Evolutionary conservation across 345 rosid genomes (phyloP), one percentile per base, ranked within the genome.

Genomic region (Carallia pectinifolia): DNA sequence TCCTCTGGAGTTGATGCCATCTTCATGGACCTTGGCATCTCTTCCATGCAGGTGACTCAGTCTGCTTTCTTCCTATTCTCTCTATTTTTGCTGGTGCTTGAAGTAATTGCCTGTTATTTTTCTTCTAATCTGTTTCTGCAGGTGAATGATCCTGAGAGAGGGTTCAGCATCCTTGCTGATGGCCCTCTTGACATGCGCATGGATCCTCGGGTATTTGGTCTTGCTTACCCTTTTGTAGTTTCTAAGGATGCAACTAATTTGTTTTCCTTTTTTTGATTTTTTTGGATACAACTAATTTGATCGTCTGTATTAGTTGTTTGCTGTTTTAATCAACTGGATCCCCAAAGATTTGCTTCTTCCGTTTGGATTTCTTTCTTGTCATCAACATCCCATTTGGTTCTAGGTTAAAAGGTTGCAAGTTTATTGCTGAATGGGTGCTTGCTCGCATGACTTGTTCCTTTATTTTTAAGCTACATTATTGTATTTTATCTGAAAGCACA

Each of bases 131-230:
- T 44, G 50, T 44, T 39, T 64, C 71, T n/a, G 48, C 77, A 91
- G 98, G 96, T 94, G 31, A 88, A 94, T 84, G 85, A 84, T 84
- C 91, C 98, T 0, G 85, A 82, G 50, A 82, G 98, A 81, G 98
- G 98, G 60, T 94, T 94, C 82, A 87, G 97, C 40, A 86, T 88
- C 39, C 91, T 89, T 71, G 83, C 79, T 47, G 71, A 88, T 50
- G 97, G 98, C 52, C 98, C 98, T 73, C 98, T 94, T 75, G 98
- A 94, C 64, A 94, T 94, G 98, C 84, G 96, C 2, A 94, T 94
- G 95, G 97, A 94, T 83, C 93, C 97, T 71, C 90, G 84, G 89
- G 98, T 91, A 66, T 71, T 67, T 33, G 18, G 52, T 19, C 18
- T 62, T 50, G 7, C 19, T 1, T 15, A 17, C 12, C 19, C 33